Evolutionary conservation across 2,329 filamentous ascomycete genomes (phyloP).

Genomic region (Sporothrix dimorphospora): DNA sequence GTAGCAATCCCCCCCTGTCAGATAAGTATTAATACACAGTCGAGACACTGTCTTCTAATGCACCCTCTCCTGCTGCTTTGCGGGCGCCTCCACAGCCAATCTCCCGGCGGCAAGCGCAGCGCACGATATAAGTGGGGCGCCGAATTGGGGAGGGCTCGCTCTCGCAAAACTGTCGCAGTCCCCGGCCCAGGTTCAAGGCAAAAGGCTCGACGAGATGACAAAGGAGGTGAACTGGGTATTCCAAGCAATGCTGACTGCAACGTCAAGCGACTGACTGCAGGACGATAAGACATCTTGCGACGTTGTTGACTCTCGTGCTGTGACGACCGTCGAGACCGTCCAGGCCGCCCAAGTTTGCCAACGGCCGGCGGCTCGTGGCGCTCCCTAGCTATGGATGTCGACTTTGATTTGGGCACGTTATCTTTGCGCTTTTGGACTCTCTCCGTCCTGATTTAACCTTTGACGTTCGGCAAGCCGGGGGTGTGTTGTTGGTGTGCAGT

Average conservation of each 20-base stretch:
- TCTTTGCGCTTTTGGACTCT: not conserved
- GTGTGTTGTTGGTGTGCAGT: not conserved
- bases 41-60: not conserved
- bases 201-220: slow-evolving; percentile 6
- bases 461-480: slow-evolving; percentile 16
- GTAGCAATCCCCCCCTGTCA: not conserved
- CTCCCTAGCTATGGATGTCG: not conserved
- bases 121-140: slow-evolving; percentile 1
- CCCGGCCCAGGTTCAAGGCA: not conserved
- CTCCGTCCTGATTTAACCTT: not conserved
- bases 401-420: not conserved
- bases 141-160: not conserved
- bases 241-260: not conserved
- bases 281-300: not conserved
- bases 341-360: not conserved
- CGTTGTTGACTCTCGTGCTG: not conserved
- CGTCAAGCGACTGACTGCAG: not conserved
- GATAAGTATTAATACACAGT: not conserved
- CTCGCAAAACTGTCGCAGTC: not conserved
- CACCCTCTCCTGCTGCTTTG: not conserved
- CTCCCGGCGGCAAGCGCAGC: slow-evolving; percentile 18
- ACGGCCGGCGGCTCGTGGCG: not conserved
- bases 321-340: not conserved
- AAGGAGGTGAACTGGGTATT: slow-evolving; percentile 8
- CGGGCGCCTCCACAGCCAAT: slow-evolving; percentile 21